phyloP scores from a whole-genome alignment of 805 yeast genomes.

The Kodamaea lidongshanica region DNA sequence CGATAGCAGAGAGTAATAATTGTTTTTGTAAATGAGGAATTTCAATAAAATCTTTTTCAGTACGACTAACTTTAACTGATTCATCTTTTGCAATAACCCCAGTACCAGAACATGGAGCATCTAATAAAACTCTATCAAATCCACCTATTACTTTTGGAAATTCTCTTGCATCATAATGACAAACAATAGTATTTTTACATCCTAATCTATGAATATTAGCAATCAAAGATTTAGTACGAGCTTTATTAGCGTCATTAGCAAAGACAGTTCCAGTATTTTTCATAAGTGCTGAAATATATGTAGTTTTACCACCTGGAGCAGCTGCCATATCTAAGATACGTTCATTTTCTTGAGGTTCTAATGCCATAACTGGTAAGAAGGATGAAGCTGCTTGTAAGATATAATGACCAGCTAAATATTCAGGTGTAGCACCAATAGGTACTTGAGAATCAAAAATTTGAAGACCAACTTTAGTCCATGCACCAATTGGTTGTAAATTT shows the following conservation, averaged over 20 bases:
- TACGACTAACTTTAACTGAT: constrained; percentile 85
- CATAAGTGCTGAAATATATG: constrained; percentile 92
- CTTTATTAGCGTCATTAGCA: constrained; percentile 95
- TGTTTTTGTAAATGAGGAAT: constrained; percentile 97
- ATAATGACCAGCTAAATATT: constrained; percentile 95
- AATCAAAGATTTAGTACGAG: constrained; percentile 91
- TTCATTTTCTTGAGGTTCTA: constrained; percentile 95
- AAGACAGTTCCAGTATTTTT: constrained; percentile 96
- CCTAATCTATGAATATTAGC: constrained; percentile 98
- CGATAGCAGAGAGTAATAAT: constrained; percentile 87
- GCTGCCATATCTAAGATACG: constrained; percentile 98
- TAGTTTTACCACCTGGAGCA: constrained; percentile 98
- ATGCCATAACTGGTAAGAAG: constrained; percentile 94
- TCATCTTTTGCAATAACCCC: constrained; percentile 98
- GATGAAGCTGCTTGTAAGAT: constrained; percentile 98
- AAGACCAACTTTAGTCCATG: constrained; percentile 97
- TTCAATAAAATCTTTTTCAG: constrained; percentile 93
- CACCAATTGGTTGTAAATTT: constrained; percentile 91
- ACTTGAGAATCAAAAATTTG: constrained; percentile 97
- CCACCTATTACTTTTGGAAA: constrained; percentile 98
- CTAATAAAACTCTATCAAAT: constrained; percentile 87
- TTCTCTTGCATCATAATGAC: constrained; percentile 97
- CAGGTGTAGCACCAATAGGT: constrained; percentile 99
- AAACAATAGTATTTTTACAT: constrained; percentile 92
- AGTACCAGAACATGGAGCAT: constrained; percentile 99